phyloP scores from a whole-genome alignment of 2,329 filamentous ascomycete genomes.

The Tolypocladium cylindrosporum region DNA sequence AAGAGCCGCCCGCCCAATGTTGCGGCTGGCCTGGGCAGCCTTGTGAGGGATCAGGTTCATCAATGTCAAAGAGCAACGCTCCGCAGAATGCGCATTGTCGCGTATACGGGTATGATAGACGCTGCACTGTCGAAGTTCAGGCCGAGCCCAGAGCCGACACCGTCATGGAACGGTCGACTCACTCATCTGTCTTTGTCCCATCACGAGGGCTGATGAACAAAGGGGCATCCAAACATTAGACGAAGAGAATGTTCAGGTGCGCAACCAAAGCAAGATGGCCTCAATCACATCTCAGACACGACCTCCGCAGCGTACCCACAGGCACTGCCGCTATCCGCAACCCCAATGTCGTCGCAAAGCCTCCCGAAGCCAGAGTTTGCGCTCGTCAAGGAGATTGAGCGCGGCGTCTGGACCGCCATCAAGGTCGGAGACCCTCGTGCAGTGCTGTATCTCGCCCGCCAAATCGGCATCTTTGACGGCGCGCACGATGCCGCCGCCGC shows the following conservation, averaged over 20 bases:
- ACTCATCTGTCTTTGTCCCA: background rate
- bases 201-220: background rate
- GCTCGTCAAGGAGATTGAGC: conserved; percentile 17
- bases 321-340: background rate
- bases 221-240: background rate
- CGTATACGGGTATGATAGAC: background rate
- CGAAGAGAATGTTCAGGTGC: background rate
- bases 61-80: too few relatives aligned
- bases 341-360: background rate
- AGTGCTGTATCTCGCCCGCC: conserved; percentile 22
- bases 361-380: conserved; percentile 12
- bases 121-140: background rate
- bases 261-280: background rate
- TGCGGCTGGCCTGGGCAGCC: too few relatives aligned
- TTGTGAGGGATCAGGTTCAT: too few relatives aligned
- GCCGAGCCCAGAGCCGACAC: background rate
- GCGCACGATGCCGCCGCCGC: background rate
- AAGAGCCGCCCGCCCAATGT: too few relatives aligned
- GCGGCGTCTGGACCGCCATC: conserved; percentile 21
- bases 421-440: conserved; percentile 16
- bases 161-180: background rate
- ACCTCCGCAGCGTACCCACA: background rate
- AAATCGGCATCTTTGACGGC: conserved; percentile 9
- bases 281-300: background rate
- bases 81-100: too few relatives aligned